Conservation (phyloP, 176 grass and related monocot genomes). For the Aegilops bicornis region DNA sequence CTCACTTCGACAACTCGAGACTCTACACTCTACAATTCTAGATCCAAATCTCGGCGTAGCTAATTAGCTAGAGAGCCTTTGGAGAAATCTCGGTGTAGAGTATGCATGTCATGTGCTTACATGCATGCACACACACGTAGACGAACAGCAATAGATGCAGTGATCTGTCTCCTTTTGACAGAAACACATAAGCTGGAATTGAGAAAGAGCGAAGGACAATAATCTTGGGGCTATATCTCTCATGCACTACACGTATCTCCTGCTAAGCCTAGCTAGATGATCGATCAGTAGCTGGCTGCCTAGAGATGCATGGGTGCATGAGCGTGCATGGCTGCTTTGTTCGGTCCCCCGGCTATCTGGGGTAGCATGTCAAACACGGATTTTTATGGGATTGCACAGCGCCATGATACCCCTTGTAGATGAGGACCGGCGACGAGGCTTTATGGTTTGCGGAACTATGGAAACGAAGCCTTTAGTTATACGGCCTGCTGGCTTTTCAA, state of each 20-base stretch:
- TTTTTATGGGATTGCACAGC: slow-evolving; percentile 48
- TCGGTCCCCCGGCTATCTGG: slow-evolving; percentile 60
- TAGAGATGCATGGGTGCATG: slow-evolving; percentile 12
- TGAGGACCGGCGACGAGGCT: slow-evolving; percentile 36
- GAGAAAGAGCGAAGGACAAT: slow-evolving; percentile 39
- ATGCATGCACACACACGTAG: slow-evolving; percentile 6
- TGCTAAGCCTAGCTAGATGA: slow-evolving; percentile 31
- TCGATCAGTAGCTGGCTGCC: slow-evolving; percentile 29
- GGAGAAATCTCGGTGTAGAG: neutral
- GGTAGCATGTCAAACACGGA: slow-evolving; percentile 60
- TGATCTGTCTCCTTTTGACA: slow-evolving; percentile 21
- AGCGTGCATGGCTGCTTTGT: slow-evolving; percentile 24
- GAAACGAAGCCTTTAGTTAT: slow-evolving; percentile 25
- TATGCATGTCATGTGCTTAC: slow-evolving; percentile 42
- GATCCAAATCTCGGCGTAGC: slow-evolving; percentile 15
- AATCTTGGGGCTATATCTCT: slow-evolving; percentile 10
- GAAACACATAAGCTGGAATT: slow-evolving; percentile 27
- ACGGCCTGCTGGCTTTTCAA: neutral
- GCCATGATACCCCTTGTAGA: slow-evolving; percentile 33
- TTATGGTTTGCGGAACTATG: slow-evolving; percentile 43
- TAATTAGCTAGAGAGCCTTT: neutral
- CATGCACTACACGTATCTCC: slow-evolving; percentile 23
- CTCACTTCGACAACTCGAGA: neutral
- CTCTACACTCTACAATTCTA: slow-evolving; percentile 22
- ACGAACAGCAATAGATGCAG: slow-evolving; percentile 22